Evolutionary conservation across 23 red algal species (phyloP).

Genomic region (Agarophyton chilense): DNA sequence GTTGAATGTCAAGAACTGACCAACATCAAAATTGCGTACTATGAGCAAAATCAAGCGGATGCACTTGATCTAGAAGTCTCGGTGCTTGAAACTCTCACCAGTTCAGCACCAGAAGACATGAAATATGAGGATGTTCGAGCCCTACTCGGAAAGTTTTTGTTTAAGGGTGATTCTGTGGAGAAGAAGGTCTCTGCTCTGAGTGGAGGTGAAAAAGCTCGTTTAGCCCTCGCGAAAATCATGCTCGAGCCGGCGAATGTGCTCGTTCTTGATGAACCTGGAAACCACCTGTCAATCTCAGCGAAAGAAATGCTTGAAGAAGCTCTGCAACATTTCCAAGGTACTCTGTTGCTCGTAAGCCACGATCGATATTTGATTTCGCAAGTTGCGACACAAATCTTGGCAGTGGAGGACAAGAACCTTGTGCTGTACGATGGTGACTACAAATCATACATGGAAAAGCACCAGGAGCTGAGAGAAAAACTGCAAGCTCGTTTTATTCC

Average conservation of each 20-base stretch:
- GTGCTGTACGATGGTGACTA: conserved; percentile 97
- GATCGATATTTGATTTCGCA: conserved; percentile 99
- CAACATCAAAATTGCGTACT: conserved; percentile 84
- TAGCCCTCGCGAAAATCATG: conserved; percentile 97
- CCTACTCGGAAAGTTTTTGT: conserved; percentile 95
- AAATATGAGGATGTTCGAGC: conserved; percentile 95
- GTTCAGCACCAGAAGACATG: conserved; percentile 70
- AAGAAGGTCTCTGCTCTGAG: conserved; percentile 91
- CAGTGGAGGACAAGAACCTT: conserved; percentile 85
- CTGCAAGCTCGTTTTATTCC: conserved; percentile 83
- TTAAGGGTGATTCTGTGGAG: conserved; percentile 94
- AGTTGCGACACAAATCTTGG: conserved; percentile 91
- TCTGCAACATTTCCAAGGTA: conserved; percentile 95
- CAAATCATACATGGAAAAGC: conserved; percentile 92
- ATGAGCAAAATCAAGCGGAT: conserved; percentile 99
- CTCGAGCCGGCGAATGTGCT: conserved; percentile 93
- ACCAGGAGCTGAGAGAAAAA: conserved; percentile 71
- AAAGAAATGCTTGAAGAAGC: conserved; percentile 99
- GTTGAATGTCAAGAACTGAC: conserved; percentile 67
- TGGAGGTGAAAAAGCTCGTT: conserved; percentile 96
- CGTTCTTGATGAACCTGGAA: conserved; percentile 97
- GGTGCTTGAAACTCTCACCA: conserved; percentile 82
- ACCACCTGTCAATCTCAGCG: conserved; percentile 91
- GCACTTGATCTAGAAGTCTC: conserved; percentile 88
- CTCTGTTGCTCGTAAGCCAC: conserved; percentile 92